Base-by-base conservation (phyloP, 352 stramenopile genomes). In the Pythium grandisporangium region DNA sequence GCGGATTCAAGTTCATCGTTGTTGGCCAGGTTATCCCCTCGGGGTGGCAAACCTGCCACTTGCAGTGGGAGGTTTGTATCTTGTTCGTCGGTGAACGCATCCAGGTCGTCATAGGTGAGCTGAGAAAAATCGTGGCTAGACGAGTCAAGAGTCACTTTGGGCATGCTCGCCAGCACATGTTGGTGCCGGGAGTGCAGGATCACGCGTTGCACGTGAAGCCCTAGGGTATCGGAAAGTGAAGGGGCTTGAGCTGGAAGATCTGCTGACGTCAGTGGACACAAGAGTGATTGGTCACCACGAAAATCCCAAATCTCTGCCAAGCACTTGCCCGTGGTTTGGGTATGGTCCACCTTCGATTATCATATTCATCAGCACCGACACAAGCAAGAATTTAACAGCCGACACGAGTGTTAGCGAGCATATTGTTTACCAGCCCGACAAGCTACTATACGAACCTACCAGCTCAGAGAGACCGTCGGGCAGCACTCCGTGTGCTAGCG, bases 391-490 rank as follows among this genome's bases (percentile, higher is more conserved):
- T n/a, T n/a, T n/a, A n/a, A n/a, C n/a, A n/a, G n/a, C n/a, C n/a
- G n/a, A n/a, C n/a, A n/a, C n/a, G n/a, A n/a, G n/a, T n/a, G n/a
- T n/a, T n/a, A n/a, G n/a, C n/a, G n/a, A n/a, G n/a, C n/a, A n/a
- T n/a, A n/a, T n/a, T n/a, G n/a, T n/a, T n/a, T n/a, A n/a, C n/a
- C n/a, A n/a, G n/a, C n/a, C n/a, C n/a, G n/a, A n/a, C n/a, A n/a
- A n/a, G n/a, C n/a, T n/a, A n/a, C n/a, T n/a, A n/a, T n/a, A n/a
- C n/a, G n/a, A n/a, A 35, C 63, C 4, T 44, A 85, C 72, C 66
- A 83, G 52, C 32, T 85, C 70, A 3, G 52, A 42, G 22, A 85
- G 56, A 30, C 72, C 72, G 43, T 81, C 72, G 2, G 69, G 72
- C 16, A 83, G 42, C 12, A 45, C 44, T 26, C 72, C 72, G 26